Percentiles rank a stretch among this genome's conserved stretches.
Conservation (phyloP, 768 basidiomycete species). For the Hygrocybe punicea region DNA sequence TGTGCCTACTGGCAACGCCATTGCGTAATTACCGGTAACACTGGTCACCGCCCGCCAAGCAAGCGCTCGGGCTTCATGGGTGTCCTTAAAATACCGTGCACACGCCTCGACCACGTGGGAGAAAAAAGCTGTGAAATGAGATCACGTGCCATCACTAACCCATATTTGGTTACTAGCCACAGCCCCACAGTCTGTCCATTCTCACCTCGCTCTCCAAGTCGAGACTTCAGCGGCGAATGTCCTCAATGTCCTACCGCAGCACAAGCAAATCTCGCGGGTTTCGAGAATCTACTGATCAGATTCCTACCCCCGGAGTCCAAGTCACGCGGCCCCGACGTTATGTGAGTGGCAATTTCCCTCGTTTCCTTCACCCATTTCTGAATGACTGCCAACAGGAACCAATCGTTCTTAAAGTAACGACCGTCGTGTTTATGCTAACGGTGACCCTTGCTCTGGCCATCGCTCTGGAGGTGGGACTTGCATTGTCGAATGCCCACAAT, state of each 20-base stretch:
- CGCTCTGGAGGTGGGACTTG: conserved; percentile 45
- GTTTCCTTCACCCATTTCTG: background rate
- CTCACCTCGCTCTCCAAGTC: no score
- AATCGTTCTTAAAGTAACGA: conserved; percentile 31
- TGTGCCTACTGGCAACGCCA: no score
- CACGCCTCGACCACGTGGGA: no score
- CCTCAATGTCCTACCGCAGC: background rate
- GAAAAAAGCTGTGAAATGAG: no score
- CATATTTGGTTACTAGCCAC: no score
- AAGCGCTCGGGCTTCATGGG: no score
- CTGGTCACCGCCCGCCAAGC: no score
- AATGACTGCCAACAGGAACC: conserved; percentile 28
- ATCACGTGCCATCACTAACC: no score
- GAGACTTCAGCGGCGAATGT: background rate
- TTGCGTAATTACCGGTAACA: no score
- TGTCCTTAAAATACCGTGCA: no score
- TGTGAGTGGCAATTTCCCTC: conserved; percentile 32
- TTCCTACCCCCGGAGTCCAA: conserved; percentile 42
- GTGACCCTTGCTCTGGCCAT: conserved; percentile 47
- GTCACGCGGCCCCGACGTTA: conserved; percentile 40
- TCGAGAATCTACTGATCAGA: conserved; percentile 43
- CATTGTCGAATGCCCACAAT: conserved; percentile 39
- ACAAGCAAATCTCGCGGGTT: background rate
- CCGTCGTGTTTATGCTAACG: conserved; percentile 39
- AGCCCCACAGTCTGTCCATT: no score